Evolutionary conservation across 345 rosid genomes (phyloP), one percentile per base, ranked within the genome.

Genomic region (Bretschneidera sinensis): DNA sequence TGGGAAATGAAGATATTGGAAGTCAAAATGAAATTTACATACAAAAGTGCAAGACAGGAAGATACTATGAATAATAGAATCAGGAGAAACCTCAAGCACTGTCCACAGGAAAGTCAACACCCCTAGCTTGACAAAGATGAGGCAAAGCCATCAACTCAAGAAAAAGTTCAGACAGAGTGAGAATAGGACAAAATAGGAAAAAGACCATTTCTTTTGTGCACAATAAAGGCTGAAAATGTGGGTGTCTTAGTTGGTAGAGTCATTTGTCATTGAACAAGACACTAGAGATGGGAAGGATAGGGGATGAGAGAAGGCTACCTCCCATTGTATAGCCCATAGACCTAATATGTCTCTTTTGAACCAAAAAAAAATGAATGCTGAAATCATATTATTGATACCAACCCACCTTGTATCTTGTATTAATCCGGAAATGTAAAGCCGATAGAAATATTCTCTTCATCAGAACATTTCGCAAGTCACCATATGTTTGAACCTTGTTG

Each of bases 361-460:
- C n/a, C n/a, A n/a, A n/a, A n/a, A n/a, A n/a, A n/a, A n/a, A n/a
- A n/a, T n/a, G n/a, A n/a, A n/a, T n/a, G n/a, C n/a, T n/a, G n/a
- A n/a, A n/a, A 39, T 39, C 11, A 5, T 4, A 39, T 56, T 39
- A 48, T 31, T 43, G 54, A 25, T 49, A 63, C 21, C 47, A 43
- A 54, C 73, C 71, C 9, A 92, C 98, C 98, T 95, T 91, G 81
- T 95, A 95, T 82, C 97, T 76, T 51, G 97, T 85, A 72, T 95
- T 95, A 63, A 95, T 95, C 64, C 97, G 89, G 72, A 95, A 95
- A 79, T 95, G 99, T 78, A 91, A 81, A 54, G 99, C 95, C 73
- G 99, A 95, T 11, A 95, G 78, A 76, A 95, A 95, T 83, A 95
- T 95, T 73, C 99, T 82, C 72, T 95, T 95, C 97, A 95, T 95